Percentiles rank a stretch among this genome's conserved stretches.
These are phyloP conservation scores for Chenopodium album DNA, from an alignment of 148 eudicot species.

Conservation along the genomic window DNA sequence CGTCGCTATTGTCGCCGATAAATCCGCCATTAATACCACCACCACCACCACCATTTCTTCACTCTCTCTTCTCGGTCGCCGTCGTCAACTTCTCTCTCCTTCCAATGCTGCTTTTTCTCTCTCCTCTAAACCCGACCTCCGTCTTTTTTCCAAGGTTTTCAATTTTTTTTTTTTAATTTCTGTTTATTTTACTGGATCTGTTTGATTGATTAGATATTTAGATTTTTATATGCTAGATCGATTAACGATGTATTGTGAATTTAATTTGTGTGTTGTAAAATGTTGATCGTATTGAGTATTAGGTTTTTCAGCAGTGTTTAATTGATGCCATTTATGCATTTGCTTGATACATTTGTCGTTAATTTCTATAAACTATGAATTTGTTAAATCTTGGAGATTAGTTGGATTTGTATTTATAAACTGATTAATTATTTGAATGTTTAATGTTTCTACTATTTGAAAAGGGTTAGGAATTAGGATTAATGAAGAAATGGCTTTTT, in stretches of 20 bases:
- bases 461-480: background rate
- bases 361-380: no score
- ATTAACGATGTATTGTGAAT: background rate
- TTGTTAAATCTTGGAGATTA: no score
- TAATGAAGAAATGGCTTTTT: background rate
- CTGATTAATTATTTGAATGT: background rate
- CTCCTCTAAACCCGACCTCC: conserved; percentile 29
- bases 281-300: background rate
- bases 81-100: conserved; percentile 2
- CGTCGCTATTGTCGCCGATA: background rate
- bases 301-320: background rate
- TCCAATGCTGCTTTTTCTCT: conserved; percentile 18
- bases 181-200: background rate
- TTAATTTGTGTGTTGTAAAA: no score
- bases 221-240: background rate
- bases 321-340: background rate
- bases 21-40: background rate
- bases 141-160: conserved; percentile 24
- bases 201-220: background rate
- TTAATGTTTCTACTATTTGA: background rate
- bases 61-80: conserved; percentile 10
- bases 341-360: no score
- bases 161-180: background rate
- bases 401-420: no score
- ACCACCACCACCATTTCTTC: background rate